phyloP scores from a whole-genome alignment of 129 eudicot genomes.

The Flaveria sonorensis region DNA sequence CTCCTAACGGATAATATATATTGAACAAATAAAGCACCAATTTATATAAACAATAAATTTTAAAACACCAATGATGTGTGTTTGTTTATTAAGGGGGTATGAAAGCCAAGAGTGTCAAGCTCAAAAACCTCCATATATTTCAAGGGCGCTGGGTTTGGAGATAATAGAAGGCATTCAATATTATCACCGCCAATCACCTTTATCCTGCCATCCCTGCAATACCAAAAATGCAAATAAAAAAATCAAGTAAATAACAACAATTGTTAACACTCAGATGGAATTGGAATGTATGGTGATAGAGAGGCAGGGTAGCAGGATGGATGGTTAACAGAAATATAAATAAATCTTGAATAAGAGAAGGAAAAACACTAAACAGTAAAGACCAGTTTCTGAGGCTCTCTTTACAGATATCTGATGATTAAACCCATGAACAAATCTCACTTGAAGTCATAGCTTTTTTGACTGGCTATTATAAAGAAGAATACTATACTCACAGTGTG shows the following conservation, averaged over 20 bases:
- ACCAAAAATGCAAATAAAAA: constrained; percentile 26
- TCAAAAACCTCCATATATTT: constrained; percentile 58
- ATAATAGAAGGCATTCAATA: constrained; percentile 60
- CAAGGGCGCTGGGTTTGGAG: constrained; percentile 48
- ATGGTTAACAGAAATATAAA: constrained; percentile 8
- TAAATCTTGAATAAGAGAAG: constrained; percentile 10
- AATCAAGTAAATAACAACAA: constrained; percentile 5
- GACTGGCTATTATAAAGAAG: neutral
- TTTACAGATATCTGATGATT: constrained; percentile 5
- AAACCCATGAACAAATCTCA: neutral
- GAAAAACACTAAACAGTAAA: neutral
- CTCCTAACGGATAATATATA: neutral
- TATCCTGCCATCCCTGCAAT: constrained; percentile 60
- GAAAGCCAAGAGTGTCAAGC: constrained; percentile 30
- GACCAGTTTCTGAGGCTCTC: neutral
- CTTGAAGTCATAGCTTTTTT: constrained; percentile 23
- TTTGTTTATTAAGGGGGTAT: constrained; percentile 7
- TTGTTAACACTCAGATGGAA: neutral
- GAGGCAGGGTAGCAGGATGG: constrained; percentile 1
- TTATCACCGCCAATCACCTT: constrained; percentile 67
- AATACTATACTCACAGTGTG: constrained; percentile 62
- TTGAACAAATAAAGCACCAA: constrained; percentile 7
- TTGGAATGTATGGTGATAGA: neutral
- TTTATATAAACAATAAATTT: neutral
- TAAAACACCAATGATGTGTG: constrained; percentile 11